Evolutionary conservation across 2,329 filamentous ascomycete genomes (phyloP).

Genomic region (Zalaria sp.): DNA sequence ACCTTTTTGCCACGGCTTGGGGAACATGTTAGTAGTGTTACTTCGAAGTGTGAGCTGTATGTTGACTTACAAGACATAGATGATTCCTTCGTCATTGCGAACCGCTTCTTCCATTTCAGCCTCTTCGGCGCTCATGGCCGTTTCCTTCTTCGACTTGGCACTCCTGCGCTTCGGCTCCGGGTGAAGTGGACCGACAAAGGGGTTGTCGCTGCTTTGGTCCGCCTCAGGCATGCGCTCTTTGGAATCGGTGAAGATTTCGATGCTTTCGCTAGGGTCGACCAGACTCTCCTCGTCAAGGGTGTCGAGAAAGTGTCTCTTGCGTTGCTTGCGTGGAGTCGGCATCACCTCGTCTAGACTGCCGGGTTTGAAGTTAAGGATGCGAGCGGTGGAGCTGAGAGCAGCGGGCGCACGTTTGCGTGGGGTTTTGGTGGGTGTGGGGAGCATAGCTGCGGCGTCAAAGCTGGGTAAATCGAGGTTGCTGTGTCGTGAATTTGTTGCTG

Average conservation of each 20-base stretch:
- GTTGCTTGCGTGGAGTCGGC: slow-evolving; percentile 41
- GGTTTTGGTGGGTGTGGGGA: slow-evolving; percentile 69
- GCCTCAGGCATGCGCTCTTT: slow-evolving; percentile 59
- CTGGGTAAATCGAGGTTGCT: neutral
- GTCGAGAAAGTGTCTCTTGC: slow-evolving; percentile 10
- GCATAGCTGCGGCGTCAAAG: slow-evolving; percentile 29
- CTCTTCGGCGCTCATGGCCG: slow-evolving; percentile 43
- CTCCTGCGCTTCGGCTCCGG: slow-evolving; percentile 22
- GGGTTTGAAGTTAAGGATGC: slow-evolving; percentile 40
- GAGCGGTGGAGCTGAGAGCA: slow-evolving; percentile 33
- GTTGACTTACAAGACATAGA: slow-evolving; percentile 61
- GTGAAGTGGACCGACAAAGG: slow-evolving; percentile 43
- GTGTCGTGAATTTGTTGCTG: neutral
- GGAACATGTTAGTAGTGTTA: slow-evolving; percentile 15
- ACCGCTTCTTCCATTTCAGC: slow-evolving; percentile 44
- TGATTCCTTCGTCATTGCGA: slow-evolving; percentile 54
- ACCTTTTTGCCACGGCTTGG: slow-evolving; percentile 64
- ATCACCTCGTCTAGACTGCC: slow-evolving; percentile 43
- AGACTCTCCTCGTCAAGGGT: slow-evolving; percentile 14
- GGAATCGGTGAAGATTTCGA: slow-evolving; percentile 65
- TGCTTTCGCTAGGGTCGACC: slow-evolving; percentile 20
- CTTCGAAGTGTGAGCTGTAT: slow-evolving; percentile 1
- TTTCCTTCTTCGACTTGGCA: slow-evolving; percentile 31
- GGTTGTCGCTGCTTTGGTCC: slow-evolving; percentile 54
- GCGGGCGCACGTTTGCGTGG: slow-evolving; percentile 44